Percentiles rank a stretch among this genome's conserved stretches.
Conservation (phyloP, 371 early-diverging fungal genomes). For the Cladochytrium tenue region DNA sequence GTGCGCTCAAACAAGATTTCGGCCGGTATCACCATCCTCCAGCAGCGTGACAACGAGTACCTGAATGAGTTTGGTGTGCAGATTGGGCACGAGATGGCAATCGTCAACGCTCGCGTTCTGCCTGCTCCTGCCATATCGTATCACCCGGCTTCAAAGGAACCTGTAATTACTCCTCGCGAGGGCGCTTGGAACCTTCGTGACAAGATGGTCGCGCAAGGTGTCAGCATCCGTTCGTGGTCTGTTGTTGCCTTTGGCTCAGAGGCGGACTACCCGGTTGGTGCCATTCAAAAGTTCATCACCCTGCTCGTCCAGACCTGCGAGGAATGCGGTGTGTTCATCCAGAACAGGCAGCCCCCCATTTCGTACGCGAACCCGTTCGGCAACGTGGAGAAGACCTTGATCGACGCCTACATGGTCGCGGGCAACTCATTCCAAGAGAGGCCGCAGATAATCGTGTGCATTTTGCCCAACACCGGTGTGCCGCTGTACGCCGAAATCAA, state of each 20-base stretch:
- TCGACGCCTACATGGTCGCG: slow-evolving; percentile 74
- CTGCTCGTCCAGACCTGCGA: slow-evolving; percentile 53
- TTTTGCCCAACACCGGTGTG: slow-evolving; percentile 83
- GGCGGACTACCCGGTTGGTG: slow-evolving; percentile 42
- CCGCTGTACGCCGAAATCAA: slow-evolving; percentile 93
- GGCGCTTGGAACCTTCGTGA: slow-evolving; percentile 93
- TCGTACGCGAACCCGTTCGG: slow-evolving; percentile 64
- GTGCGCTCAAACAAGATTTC: slow-evolving; percentile 51
- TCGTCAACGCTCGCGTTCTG: slow-evolving; percentile 71
- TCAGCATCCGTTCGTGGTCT: slow-evolving; percentile 79
- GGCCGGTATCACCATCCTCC: slow-evolving; percentile 50
- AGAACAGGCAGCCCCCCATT: slow-evolving; percentile 67
- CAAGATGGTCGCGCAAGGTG: slow-evolving; percentile 77
- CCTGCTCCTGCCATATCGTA: slow-evolving; percentile 77
- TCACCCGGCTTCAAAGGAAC: slow-evolving; percentile 60
- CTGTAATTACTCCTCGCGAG: slow-evolving; percentile 67
- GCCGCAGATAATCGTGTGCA: slow-evolving; percentile 79
- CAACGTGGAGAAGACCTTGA: slow-evolving; percentile 68
- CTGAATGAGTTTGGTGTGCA: slow-evolving; percentile 52
- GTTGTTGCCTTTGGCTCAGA: slow-evolving; percentile 67
- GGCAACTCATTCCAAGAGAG: slow-evolving; percentile 57
- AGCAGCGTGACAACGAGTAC: slow-evolving; percentile 51
- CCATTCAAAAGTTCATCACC: slow-evolving; percentile 53
- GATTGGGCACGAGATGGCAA: slow-evolving; percentile 63
- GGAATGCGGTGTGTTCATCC: slow-evolving; percentile 64